Conservation (phyloP, 768 basidiomycete species). For the Macrolepiota dolichaula region DNA sequence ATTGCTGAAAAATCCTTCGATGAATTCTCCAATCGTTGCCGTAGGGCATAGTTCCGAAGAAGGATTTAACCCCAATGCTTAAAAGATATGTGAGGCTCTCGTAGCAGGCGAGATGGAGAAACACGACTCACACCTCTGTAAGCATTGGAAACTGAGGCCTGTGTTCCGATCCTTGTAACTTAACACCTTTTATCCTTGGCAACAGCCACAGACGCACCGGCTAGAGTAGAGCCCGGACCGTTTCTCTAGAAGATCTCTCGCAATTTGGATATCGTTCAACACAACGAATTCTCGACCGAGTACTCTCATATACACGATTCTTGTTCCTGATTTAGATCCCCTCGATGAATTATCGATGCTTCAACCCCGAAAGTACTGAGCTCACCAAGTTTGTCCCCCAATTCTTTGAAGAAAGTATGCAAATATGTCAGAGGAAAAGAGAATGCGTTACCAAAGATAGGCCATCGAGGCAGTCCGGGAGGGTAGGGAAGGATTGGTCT, state of each 20-base stretch:
- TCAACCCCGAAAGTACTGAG: too few species aligned
- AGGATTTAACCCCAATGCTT: not conserved
- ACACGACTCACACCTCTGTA: not conserved
- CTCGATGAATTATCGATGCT: too few species aligned
- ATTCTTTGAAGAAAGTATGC: too few species aligned
- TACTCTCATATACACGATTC: constrained; percentile 14
- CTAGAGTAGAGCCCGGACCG: constrained; percentile 26
- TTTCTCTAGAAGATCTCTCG: constrained; percentile 23
- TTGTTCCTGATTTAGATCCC: not conserved
- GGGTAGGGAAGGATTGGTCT: too few species aligned
- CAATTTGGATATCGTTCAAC: constrained; percentile 21
- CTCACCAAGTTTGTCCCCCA: too few species aligned
- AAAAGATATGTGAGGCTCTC: not conserved
- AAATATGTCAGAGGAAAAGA: too few species aligned
- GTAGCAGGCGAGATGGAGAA: not conserved
- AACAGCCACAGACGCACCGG: not conserved
- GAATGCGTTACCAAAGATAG: too few species aligned
- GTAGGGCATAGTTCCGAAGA: constrained; percentile 9
- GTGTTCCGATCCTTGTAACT: too few species aligned
- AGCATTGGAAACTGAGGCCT: not conserved
- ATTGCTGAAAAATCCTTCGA: constrained; percentile 10
- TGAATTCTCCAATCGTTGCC: constrained; percentile 11
- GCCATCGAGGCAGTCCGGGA: too few species aligned
- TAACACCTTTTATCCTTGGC: not conserved
- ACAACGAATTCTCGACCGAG: constrained; percentile 22